Evolutionary conservation across 2,329 filamentous ascomycete species (phyloP).

Genomic region (Geosmithia morbida): DNA sequence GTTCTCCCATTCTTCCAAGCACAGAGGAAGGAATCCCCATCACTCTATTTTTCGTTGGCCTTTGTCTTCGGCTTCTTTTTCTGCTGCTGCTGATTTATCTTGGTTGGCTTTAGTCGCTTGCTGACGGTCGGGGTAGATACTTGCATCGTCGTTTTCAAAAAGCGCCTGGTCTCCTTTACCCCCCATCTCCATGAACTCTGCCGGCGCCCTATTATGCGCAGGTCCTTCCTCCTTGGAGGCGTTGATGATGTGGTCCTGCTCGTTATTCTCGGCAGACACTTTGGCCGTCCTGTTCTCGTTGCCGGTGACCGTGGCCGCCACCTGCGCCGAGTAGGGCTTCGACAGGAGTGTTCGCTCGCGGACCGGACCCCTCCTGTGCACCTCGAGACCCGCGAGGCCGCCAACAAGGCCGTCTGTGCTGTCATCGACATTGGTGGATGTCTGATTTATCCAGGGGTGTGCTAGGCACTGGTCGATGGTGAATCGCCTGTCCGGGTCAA

Average conservation of each 20-base stretch:
- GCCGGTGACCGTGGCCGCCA: slow-evolving; percentile 32
- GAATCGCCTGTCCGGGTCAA: slow-evolving; percentile 70
- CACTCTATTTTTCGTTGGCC: too few relatives aligned
- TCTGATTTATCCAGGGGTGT: slow-evolving; percentile 76
- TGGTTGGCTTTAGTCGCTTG: not conserved
- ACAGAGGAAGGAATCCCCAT: too few relatives aligned
- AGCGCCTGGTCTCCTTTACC: slow-evolving; percentile 73
- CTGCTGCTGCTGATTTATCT: not conserved
- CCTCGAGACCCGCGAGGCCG: slow-evolving; percentile 70
- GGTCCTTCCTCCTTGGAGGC: slow-evolving; percentile 48
- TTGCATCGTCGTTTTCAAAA: slow-evolving; percentile 48
- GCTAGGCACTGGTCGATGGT: slow-evolving; percentile 82
- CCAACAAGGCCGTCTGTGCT: slow-evolving; percentile 87
- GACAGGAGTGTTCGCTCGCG: slow-evolving; percentile 79
- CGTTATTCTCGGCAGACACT: slow-evolving; percentile 56
- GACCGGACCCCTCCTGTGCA: slow-evolving; percentile 63
- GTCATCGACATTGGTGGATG: slow-evolving; percentile 50
- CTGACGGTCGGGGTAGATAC: slow-evolving; percentile 25
- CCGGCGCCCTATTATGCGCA: slow-evolving; percentile 48
- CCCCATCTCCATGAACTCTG: slow-evolving; percentile 73
- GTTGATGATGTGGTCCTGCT: slow-evolving; percentile 20
- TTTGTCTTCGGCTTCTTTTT: not conserved
- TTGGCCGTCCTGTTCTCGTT: slow-evolving; percentile 45
- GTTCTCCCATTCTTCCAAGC: too few relatives aligned
- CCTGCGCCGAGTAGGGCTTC: slow-evolving; percentile 59